Evolutionary conservation across 2,329 filamentous ascomycete genomes (phyloP).

Genomic region (Talaromyces sp.): DNA sequence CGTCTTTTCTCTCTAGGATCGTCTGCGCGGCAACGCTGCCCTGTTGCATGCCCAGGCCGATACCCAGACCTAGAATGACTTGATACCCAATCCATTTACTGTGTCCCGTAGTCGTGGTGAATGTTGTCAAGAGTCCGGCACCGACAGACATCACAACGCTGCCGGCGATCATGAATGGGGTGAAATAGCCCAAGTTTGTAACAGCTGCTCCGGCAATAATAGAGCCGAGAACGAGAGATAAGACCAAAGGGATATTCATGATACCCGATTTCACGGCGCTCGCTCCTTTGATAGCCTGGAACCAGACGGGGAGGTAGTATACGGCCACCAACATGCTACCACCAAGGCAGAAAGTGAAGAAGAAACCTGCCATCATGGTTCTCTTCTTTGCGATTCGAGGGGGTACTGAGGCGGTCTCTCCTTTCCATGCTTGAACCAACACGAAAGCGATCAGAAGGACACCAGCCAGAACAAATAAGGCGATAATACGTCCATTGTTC

Average conservation of each 20-base stretch:
- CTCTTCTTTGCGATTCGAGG: constrained; percentile 46
- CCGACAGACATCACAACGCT: constrained; percentile 36
- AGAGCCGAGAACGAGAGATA: constrained; percentile 33
- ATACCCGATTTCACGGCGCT: constrained; percentile 39
- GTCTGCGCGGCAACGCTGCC: constrained; percentile 39
- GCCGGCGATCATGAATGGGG: constrained; percentile 40
- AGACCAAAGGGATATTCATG: constrained; percentile 40
- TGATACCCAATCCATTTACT: constrained; percentile 43
- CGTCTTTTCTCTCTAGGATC: constrained; percentile 31
- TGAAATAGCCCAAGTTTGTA: constrained; percentile 40
- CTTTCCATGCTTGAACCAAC: constrained; percentile 37
- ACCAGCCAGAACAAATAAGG: constrained; percentile 52
- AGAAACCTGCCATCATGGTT: constrained; percentile 42
- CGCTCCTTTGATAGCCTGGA: constrained; percentile 41
- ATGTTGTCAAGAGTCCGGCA: constrained; percentile 38
- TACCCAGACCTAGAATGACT: constrained; percentile 36
- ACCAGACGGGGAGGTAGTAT: constrained; percentile 51
- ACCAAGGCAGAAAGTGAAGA: constrained; percentile 45
- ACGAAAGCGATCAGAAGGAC: constrained; percentile 48
- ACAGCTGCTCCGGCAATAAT: constrained; percentile 33
- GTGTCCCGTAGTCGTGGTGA: constrained; percentile 32
- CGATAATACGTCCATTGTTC: constrained; percentile 47
- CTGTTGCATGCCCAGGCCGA: constrained; percentile 39
- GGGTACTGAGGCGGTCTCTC: constrained; percentile 47
- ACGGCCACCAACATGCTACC: constrained; percentile 45